A percentile compares a stretch with the other conserved stretches of the same genome.
phyloP scores from a whole-genome alignment of 2,329 filamentous ascomycete species.

The Trichophyton rubrum region DNA sequence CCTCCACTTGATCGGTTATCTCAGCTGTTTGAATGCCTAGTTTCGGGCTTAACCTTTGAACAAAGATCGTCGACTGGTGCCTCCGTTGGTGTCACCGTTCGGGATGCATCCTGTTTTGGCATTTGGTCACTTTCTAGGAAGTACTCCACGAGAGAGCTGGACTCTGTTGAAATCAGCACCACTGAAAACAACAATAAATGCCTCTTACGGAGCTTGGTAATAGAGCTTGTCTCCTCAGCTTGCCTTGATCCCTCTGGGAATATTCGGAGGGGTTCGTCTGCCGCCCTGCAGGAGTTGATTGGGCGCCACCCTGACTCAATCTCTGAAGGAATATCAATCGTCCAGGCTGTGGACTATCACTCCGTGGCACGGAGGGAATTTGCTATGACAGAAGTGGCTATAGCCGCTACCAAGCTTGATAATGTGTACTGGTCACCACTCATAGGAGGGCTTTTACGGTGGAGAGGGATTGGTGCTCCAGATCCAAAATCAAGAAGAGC shows the following conservation, averaged over 20 bases:
- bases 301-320: slow-evolving; percentile 84
- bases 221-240: slow-evolving; percentile 66
- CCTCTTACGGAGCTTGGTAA: slow-evolving; percentile 65
- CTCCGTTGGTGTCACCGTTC: slow-evolving; percentile 76
- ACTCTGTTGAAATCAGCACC: slow-evolving; percentile 40
- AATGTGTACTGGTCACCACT: slow-evolving; percentile 54
- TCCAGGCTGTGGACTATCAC: slow-evolving; percentile 88
- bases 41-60: slow-evolving; percentile 76
- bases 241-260: slow-evolving; percentile 86
- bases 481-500: slow-evolving; percentile 62
- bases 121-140: slow-evolving; percentile 85
- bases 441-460: slow-evolving; percentile 58
- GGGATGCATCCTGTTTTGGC: slow-evolving; percentile 91
- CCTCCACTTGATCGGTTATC: slow-evolving; percentile 58
- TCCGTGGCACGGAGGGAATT: slow-evolving; percentile 75
- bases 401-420: slow-evolving; percentile 54
- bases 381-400: slow-evolving; percentile 66
- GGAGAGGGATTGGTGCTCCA: slow-evolving; percentile 75
- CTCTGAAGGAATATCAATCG: slow-evolving; percentile 65
- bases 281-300: slow-evolving; percentile 84
- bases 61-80: slow-evolving; percentile 74
- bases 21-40: slow-evolving; percentile 61
- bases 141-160: slow-evolving; percentile 68
- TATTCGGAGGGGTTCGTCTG: slow-evolving; percentile 81
- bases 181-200: slow-evolving; percentile 21